A percentile compares a stretch with the other conserved stretches of the same genome.
Evolutionary conservation across 495 filamentous ascomycete genomes (phyloP).

Genomic region (Penicillium flavigenum): DNA sequence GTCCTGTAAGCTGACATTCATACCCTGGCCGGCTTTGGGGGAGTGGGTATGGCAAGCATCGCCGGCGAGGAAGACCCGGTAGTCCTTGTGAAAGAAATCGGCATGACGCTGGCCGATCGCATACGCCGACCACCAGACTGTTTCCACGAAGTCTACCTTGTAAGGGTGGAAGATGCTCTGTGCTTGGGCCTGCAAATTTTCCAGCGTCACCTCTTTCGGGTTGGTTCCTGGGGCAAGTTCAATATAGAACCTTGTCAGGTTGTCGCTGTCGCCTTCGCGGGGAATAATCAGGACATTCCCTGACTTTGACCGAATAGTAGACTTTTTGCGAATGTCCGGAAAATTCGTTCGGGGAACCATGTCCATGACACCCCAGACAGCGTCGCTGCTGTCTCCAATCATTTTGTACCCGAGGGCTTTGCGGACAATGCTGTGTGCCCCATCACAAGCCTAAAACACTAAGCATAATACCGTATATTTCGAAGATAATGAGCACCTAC

Average conservation of each 20-base stretch:
- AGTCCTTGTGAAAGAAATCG: constrained; percentile 52
- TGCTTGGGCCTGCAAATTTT: constrained; percentile 59
- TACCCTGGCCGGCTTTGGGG: constrained; percentile 60
- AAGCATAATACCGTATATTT: background rate
- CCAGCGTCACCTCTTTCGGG: constrained; percentile 41
- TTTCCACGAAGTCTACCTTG: constrained; percentile 49
- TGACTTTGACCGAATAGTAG: constrained; percentile 58
- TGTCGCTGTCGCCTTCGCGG: constrained; percentile 60
- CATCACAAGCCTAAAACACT: constrained; percentile 61
- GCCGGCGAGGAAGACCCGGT: constrained; percentile 57
- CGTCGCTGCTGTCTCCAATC: constrained; percentile 71
- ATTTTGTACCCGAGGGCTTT: constrained; percentile 67
- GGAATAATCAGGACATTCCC: constrained; percentile 73
- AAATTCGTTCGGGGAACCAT: constrained; percentile 72
- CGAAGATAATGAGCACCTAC: constrained; percentile 39
- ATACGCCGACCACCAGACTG: constrained; percentile 61
- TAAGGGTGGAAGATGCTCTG: constrained; percentile 59
- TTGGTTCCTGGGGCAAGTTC: constrained; percentile 58
- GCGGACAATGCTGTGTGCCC: constrained; percentile 69
- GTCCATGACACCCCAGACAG: constrained; percentile 84
- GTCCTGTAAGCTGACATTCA: constrained; percentile 53
- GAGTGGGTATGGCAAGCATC: constrained; percentile 64
- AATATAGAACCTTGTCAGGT: constrained; percentile 68
- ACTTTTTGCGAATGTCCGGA: constrained; percentile 75
- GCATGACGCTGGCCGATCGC: constrained; percentile 59